These are phyloP conservation scores for Ophiostoma ips DNA, from an alignment of 2,329 filamentous ascomycete genomes.

Conservation along the genomic window DNA sequence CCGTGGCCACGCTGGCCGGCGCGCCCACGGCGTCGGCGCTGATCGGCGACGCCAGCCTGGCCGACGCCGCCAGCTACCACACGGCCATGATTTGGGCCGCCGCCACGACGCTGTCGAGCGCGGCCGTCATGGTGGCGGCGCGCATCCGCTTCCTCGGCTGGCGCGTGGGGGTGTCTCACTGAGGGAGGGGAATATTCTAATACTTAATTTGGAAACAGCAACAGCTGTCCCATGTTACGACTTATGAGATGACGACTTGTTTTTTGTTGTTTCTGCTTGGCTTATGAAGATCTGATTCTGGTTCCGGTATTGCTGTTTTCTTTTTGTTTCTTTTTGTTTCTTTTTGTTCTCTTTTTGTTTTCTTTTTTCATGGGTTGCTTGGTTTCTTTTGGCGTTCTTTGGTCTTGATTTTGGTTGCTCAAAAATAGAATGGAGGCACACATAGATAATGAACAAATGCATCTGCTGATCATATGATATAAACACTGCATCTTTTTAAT, in stretches of 20 bases:
- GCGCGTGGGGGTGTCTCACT: conserved; percentile 4
- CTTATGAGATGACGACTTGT: not conserved
- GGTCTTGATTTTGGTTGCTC: too few relatives aligned
- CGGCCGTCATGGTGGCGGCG: conserved; percentile 1
- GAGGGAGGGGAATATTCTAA: too few relatives aligned
- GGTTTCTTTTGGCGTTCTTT: not conserved
- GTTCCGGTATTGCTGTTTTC: too few relatives aligned
- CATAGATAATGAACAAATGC: too few relatives aligned
- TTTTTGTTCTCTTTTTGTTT: not conserved
- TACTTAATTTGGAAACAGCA: not conserved
- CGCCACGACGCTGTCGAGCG: conserved; percentile 10
- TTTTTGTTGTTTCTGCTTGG: not conserved
- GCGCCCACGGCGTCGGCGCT: conserved; percentile 20
- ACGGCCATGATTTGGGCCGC: conserved; percentile 14
- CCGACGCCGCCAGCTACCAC: conserved; percentile 8
- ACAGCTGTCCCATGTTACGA: too few relatives aligned
- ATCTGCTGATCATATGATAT: too few relatives aligned
- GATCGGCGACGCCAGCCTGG: conserved; percentile 6
- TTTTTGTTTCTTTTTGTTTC: not conserved
- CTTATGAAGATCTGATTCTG: too few relatives aligned
- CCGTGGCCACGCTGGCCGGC: conserved; percentile 28
- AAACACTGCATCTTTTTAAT: not conserved
- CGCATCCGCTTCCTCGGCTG: conserved; percentile 10
- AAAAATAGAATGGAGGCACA: too few relatives aligned
- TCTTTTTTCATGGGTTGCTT: not conserved